Evolutionary conservation across 352 stramenopile species (phyloP), one percentile per base, ranked within the genome.

Genomic region (Phytophthora vignae): DNA sequence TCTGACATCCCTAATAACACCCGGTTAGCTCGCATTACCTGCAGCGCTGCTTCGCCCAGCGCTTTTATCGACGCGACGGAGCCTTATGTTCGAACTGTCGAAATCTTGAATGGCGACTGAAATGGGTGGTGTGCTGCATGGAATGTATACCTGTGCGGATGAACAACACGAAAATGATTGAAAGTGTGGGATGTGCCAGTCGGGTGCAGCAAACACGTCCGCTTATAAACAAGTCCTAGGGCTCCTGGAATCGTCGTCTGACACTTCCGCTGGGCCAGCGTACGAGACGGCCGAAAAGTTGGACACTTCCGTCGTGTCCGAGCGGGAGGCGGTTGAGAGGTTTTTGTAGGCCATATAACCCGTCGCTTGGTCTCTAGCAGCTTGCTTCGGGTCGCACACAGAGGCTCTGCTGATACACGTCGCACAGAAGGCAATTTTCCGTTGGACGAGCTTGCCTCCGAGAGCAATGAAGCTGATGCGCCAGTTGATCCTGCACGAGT

Each of bases 361-460:
- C 46, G 46, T 53, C 27, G 19, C 46, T 55, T 69, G 71, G 25
- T 12, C 58, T 29, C 53, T 64, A 6, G 71, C 67, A 0, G 58
- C 57, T 15, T 61, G 19, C 2, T 19, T 61, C 1, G 71, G 52
- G 21, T 64, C 59, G 36, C 44, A 50, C 8, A 55, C 65, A 9
- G 71, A 10, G 12, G 67, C 44, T 1, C 62, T 40, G 48, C 60
- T 49, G 17, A 82, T 69, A 46, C 77, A 84, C 15, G 57, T 40
- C 2, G 57, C 50, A 10, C 77, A 84, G 44, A 84, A 82, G 2
- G 54, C 57, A 17, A 78, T 64, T 21, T 73, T 74, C 17, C 71
- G 48, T 15, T 77, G 71, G 7, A 40, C 52, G 8, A 75, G 46
- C 29, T 52, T 57, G 8, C 70, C 60, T 21, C 74, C 61, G 2